Conservation (phyloP, 1,284 basidiomycete genomes). For the Leccinum ambiguum region DNA sequence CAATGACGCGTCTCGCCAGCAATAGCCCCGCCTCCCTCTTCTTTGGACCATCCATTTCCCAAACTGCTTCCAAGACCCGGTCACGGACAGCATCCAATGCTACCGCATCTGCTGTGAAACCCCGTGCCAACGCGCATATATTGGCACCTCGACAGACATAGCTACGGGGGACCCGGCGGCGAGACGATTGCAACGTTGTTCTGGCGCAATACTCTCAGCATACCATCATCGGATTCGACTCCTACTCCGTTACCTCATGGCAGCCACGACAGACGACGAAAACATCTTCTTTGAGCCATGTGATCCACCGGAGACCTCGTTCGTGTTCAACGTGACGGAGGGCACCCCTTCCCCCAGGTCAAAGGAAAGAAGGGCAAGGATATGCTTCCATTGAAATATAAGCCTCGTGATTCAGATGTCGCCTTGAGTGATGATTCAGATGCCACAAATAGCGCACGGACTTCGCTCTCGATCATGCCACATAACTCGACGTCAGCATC, state of each 20-base stretch:
- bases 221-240: constrained; percentile 51
- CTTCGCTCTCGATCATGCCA: constrained; percentile 45
- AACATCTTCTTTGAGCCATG: constrained; percentile 16
- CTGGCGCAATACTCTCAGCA: constrained; percentile 45
- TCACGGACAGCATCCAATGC: constrained; percentile 27
- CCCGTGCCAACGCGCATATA: constrained; percentile 25
- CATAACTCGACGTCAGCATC: constrained; percentile 56
- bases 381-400: constrained; percentile 64
- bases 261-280: constrained; percentile 41
- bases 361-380: constrained; percentile 37
- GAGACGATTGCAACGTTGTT: constrained; percentile 30
- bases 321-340: constrained; percentile 25
- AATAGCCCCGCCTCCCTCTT: constrained; percentile 66
- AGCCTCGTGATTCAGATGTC: constrained; percentile 66
- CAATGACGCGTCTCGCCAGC: constrained; percentile 40
- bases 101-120: constrained; percentile 10
- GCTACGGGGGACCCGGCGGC: constrained; percentile 47
- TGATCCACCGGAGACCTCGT: too few species aligned
- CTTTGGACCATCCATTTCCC: constrained; percentile 65
- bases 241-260: constrained; percentile 35
- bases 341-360: constrained; percentile 58
- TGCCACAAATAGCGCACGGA: constrained; percentile 29
- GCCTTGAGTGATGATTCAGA: constrained; percentile 62
- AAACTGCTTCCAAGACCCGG: constrained; percentile 23
- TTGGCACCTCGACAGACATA: constrained; percentile 49